Base-by-base conservation (phyloP, 805 yeast genomes). In the Barnettozyma botsteinii region DNA sequence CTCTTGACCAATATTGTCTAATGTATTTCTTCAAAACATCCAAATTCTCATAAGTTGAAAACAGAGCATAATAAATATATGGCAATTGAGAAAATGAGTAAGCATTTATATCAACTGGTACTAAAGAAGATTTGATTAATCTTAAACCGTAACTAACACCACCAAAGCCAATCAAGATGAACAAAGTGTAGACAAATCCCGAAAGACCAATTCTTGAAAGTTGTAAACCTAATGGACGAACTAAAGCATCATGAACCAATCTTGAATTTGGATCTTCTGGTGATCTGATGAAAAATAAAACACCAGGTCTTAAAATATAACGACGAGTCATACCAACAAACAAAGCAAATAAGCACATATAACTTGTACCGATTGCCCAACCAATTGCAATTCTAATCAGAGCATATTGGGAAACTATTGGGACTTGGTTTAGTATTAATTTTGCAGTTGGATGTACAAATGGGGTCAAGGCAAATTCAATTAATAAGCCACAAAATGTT, bases 211-310 rank as follows among this genome's bases (percentile, higher is more conserved):
- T 79, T 47, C 95, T 70, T 22, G 82, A 77, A 18, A 89, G 46
- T 57, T 93, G 97, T 33, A 81, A 65, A 8, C 61, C 47, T 52
- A 91, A 72, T 1, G 96, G 85, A 49, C 84, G 78, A 42, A 84
- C 81, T 38, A 93, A 61, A 1, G 95, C 93, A 56, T 89, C 96
- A 49, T 87, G 91, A 31, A 91, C 72, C 11, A 93, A 74, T 49
- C 91, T 77, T 33, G 87, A 80, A 51, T 85, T 83, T 29, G 95
- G 96, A 57, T 93, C 97, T 51, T 88, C 96, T 5, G 96, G 96
- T 18, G 95, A 87, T 51, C 96, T 74, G 45, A 93, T 84, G 64
- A 93, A 93, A 59, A 79, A 93, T 34, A 93, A 67, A 8, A 86
- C 96, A 11, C 98, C 99, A 0, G 84, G 81, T 41, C 99, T 73